Base-by-base conservation (phyloP, 164 flowering plant species). In the Nelumbo lutea region DNA sequence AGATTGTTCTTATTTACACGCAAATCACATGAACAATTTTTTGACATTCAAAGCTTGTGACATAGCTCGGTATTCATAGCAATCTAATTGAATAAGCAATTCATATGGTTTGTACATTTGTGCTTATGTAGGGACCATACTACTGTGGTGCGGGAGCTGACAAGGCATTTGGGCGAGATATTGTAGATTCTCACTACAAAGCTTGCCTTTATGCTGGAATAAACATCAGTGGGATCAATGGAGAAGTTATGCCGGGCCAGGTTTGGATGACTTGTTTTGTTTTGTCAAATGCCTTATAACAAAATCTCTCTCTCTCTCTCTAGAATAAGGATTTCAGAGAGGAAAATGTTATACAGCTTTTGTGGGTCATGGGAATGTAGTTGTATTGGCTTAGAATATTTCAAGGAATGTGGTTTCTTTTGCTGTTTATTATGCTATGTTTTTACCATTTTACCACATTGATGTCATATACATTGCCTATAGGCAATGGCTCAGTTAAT, bases 231-330 rank as follows among this genome's bases (percentile, higher is more conserved):
- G 80, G 80, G 4, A 74, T 74, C 64, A 78, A 78, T 27, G 80
- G 78, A 9, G 80, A 78, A 63, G 80, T 78, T n/a, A 78, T 78
- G 80, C 80, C 80, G 0, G 80, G 80, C 50, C 77, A 74, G 75
- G 77, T 74, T 46, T 43, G 48, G 11, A 40, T 38, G n/a, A 6
- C 6, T 9, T 45, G 1, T 53, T 9, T 42, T 51, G 7, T 70
- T 42, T 42, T 65, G 40, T 1, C 7, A 9, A 46, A 3, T 13
- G 27, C 5, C 42, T 58, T 10, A 27, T 27, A 27, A 27, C 27
- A 27, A 27, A 27, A 27, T 43, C 3, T 46, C 27, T 10, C 8
- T 59, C 45, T 47, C 42, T 38, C 8, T 15, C 9, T 47, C 6
- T 6, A 10, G 27, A 27, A 27, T 27, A 27, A 27, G 27, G 27